Percentiles rank a stretch among this genome's conserved stretches.
Conservation (phyloP, 2,329 filamentous ascomycete species). For the Trichoderma cornu-damae region DNA sequence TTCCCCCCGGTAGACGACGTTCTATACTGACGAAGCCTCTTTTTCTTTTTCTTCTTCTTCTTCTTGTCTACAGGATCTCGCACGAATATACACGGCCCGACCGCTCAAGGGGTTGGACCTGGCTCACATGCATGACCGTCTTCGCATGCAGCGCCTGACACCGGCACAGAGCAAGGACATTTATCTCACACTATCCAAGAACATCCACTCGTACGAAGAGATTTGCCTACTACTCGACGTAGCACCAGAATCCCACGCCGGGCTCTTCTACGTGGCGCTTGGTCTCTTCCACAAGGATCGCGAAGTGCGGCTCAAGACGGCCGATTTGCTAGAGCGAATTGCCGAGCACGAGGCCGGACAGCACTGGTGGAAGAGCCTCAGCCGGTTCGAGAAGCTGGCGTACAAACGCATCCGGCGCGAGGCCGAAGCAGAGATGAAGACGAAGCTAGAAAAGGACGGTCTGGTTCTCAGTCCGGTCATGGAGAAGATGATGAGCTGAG, state of each 20-base stretch:
- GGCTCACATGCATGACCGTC: slow-evolving; percentile 85
- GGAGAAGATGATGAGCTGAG: slow-evolving; percentile 48
- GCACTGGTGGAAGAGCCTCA: slow-evolving; percentile 86
- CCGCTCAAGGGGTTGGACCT: slow-evolving; percentile 80
- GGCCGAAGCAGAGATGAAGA: slow-evolving; percentile 47
- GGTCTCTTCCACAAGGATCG: slow-evolving; percentile 86
- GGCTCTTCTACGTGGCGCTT: slow-evolving; percentile 83
- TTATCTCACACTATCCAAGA: slow-evolving; percentile 72
- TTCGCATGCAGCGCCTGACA: slow-evolving; percentile 74
- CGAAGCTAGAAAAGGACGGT: slow-evolving; percentile 43
- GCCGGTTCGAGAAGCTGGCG: slow-evolving; percentile 81
- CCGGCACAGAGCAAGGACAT: slow-evolving; percentile 74
- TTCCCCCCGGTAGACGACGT: too few relatives aligned
- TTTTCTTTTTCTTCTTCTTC: too few relatives aligned
- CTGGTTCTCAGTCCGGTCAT: slow-evolving; percentile 31
- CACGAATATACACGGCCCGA: slow-evolving; percentile 57
- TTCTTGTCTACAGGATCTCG: slow-evolving; percentile 55
- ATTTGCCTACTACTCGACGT: slow-evolving; percentile 79
- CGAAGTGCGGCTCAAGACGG: slow-evolving; percentile 71
- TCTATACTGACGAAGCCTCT: neutral
- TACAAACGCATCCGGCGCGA: slow-evolving; percentile 74
- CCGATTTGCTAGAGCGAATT: slow-evolving; percentile 76
- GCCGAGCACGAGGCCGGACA: slow-evolving; percentile 82
- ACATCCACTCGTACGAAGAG: slow-evolving; percentile 75
- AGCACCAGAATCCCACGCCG: slow-evolving; percentile 78